A percentile compares a stretch with the other conserved stretches of the same genome.
These are phyloP conservation scores for Sodiomyces alkalinus DNA, from an alignment of 2,329 filamentous ascomycete genomes.

Conservation along the genomic window DNA sequence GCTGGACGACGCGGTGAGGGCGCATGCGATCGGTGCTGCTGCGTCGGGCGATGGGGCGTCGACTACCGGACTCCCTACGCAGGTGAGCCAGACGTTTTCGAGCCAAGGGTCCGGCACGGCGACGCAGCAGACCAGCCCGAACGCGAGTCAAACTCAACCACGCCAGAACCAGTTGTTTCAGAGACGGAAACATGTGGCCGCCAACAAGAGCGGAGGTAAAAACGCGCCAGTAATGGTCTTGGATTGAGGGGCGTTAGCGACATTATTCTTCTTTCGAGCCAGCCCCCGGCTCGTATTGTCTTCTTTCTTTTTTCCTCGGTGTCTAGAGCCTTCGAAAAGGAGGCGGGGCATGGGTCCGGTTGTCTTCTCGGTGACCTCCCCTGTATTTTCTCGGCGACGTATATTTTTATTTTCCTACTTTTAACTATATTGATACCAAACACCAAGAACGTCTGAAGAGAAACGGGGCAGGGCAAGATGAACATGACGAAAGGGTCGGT, in stretches of 20 bases:
- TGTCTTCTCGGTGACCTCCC: no score
- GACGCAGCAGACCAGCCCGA: slow-evolving; percentile 5
- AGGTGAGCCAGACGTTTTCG: slow-evolving; percentile 6
- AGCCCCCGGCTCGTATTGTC: no score
- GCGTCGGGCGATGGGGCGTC: slow-evolving; percentile 4
- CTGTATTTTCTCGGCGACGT: no score
- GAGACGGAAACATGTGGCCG: neutral
- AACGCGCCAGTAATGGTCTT: neutral
- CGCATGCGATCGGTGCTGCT: slow-evolving; percentile 13
- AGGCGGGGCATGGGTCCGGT: no score
- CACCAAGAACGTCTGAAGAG: no score
- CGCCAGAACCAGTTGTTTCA: slow-evolving; percentile 1
- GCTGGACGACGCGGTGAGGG: slow-evolving; percentile 30
- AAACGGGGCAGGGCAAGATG: no score
- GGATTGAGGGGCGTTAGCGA: neutral
- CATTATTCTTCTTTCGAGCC: slow-evolving; percentile 1
- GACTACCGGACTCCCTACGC: slow-evolving; percentile 4
- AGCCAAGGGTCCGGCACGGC: slow-evolving; percentile 6
- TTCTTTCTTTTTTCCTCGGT: no score
- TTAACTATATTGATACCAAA: no score
- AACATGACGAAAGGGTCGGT: no score
- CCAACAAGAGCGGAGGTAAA: neutral
- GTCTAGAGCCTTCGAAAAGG: no score
- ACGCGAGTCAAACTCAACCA: slow-evolving; percentile 2
- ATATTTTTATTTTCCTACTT: no score